Evolutionary conservation across 2,329 filamentous ascomycete species (phyloP).

Genomic region (Colletotrichum plurivorum): DNA sequence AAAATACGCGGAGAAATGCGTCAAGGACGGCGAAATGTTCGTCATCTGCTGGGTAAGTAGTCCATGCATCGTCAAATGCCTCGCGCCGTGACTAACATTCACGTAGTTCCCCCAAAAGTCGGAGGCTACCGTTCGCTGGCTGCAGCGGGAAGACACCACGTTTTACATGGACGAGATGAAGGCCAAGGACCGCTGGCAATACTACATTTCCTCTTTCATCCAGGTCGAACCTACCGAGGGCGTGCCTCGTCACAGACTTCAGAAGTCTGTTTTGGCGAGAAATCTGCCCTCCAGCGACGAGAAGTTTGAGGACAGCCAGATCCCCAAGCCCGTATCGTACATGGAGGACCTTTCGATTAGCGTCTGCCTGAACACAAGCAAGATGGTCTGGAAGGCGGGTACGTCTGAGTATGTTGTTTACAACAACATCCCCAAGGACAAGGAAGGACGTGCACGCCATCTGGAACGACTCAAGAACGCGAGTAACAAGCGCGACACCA

Average conservation of each 20-base stretch:
- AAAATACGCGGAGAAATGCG: conserved; percentile 91
- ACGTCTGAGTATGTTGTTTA: conserved; percentile 81
- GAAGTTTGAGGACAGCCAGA: conserved; percentile 74
- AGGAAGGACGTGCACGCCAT: conserved; percentile 71
- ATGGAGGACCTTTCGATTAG: conserved; percentile 79
- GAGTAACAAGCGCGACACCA: conserved; percentile 76
- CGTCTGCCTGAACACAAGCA: conserved; percentile 83
- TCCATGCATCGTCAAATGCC: background rate
- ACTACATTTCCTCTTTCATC: conserved; percentile 94
- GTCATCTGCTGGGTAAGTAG: conserved; percentile 88
- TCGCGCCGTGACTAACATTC: conserved; percentile 48
- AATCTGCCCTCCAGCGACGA: conserved; percentile 76
- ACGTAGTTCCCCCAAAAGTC: conserved; percentile 75
- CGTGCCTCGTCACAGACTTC: conserved; percentile 74
- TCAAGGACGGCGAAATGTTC: conserved; percentile 94
- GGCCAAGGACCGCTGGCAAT: conserved; percentile 87
- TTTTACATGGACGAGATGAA: conserved; percentile 93
- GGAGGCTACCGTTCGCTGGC: conserved; percentile 80
- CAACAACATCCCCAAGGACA: conserved; percentile 76
- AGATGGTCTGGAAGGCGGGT: conserved; percentile 81
- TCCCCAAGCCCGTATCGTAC: conserved; percentile 72
- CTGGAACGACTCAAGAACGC: conserved; percentile 65
- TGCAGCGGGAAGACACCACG: conserved; percentile 78
- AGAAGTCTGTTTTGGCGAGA: conserved; percentile 78
- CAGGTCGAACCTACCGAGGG: conserved; percentile 91